phyloP scores from a whole-genome alignment of 768 basidiomycete genomes.

The Xerocomellus chrysenteron region DNA sequence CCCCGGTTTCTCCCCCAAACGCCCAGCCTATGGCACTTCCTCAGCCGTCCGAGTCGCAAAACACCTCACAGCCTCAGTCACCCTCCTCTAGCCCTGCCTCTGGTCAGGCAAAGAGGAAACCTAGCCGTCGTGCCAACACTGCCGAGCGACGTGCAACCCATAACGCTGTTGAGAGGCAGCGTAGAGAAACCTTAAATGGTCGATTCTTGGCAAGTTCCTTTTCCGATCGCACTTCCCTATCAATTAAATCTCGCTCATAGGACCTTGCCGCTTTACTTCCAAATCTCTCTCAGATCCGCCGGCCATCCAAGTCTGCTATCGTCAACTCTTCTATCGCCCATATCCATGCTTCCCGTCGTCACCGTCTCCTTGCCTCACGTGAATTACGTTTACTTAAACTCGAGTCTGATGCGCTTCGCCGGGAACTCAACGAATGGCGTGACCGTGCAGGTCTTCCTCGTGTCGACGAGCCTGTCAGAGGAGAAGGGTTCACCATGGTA shows the following conservation, averaged over 20 bases:
- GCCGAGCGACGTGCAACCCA: conserved; percentile 95
- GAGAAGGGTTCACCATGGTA: conserved; percentile 71
- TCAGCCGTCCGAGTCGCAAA: conserved; percentile 26
- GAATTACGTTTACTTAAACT: conserved; percentile 76
- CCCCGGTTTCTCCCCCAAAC: conserved; percentile 45
- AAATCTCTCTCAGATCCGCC: conserved; percentile 84
- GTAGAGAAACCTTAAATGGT: conserved; percentile 90
- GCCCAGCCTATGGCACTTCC: conserved; percentile 38
- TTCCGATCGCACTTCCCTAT: conserved; percentile 10
- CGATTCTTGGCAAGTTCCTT: conserved; percentile 72
- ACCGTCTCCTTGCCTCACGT: conserved; percentile 76
- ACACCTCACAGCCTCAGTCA: conserved; percentile 22
- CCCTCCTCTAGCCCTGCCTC: conserved; percentile 21
- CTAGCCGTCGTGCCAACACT: conserved; percentile 88
- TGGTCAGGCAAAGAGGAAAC: conserved; percentile 70
- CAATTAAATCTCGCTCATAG: conserved; percentile 38
- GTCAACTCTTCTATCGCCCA: conserved; percentile 95
- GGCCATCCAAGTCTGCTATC: conserved; percentile 95
- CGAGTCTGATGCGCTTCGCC: conserved; percentile 84
- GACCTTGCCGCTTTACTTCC: conserved; percentile 91
- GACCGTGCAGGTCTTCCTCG: conserved; percentile 68
- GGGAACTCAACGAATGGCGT: conserved; percentile 94
- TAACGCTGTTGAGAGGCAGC: conserved; percentile 94
- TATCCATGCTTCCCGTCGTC: conserved; percentile 77
- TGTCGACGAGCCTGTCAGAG: conserved; percentile 70